Percentiles rank a stretch among this genome's conserved stretches.
These are phyloP conservation scores for Albatrellus ellisii DNA, from an alignment of 768 basidiomycete species.

Conservation along the genomic window DNA sequence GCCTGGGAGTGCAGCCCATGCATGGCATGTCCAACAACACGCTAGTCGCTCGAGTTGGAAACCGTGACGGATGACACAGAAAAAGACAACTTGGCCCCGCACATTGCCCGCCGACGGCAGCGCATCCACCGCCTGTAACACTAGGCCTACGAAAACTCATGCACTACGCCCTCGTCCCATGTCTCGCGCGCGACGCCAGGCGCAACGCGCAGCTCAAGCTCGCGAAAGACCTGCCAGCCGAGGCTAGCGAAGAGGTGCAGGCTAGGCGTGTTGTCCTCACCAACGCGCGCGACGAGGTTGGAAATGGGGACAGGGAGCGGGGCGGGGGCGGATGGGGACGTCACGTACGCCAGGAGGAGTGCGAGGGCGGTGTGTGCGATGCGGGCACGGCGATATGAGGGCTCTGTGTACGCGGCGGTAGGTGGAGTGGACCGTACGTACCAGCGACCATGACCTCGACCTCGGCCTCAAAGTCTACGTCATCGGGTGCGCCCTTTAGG, in stretches of 20 bases:
- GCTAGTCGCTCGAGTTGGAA: no score
- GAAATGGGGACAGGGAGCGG: constrained; percentile 30
- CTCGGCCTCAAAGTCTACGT: constrained; percentile 51
- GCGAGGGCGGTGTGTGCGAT: constrained; percentile 48
- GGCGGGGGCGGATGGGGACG: constrained; percentile 17
- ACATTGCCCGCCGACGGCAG: no score
- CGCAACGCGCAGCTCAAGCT: constrained; percentile 75
- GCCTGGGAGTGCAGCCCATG: no score
- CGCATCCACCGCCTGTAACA: no score
- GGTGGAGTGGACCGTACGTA: constrained; percentile 18
- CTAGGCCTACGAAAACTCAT: no score
- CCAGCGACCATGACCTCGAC: constrained; percentile 92
- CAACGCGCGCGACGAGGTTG: constrained; percentile 57
- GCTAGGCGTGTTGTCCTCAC: constrained; percentile 53
- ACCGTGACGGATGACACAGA: no score
- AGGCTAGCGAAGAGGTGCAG: constrained; percentile 63
- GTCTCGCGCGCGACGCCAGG: no score
- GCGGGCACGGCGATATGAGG: constrained; percentile 55
- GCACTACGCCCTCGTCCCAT: no score
- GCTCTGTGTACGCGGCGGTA: constrained; percentile 28
- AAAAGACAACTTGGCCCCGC: no score
- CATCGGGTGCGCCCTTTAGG: constrained; percentile 37
- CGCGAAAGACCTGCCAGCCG: constrained; percentile 66
- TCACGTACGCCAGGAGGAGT: constrained; percentile 58
- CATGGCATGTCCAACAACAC: no score